phyloP scores from a whole-genome alignment of 495 filamentous ascomycete species.

The Aspergillus bridgeri region DNA sequence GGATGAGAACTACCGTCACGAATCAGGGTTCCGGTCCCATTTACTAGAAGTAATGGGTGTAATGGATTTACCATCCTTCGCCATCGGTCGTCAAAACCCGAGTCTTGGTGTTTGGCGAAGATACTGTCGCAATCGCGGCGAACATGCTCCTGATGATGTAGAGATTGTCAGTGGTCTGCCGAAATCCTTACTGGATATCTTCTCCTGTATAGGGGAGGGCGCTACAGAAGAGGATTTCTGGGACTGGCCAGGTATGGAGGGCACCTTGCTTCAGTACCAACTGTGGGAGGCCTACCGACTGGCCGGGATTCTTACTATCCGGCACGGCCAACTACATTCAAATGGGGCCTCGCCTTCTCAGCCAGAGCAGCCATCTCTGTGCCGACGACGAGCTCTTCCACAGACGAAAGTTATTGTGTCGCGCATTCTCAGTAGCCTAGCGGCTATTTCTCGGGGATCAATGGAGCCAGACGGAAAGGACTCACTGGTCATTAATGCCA shows the following conservation, averaged over 20 bases:
- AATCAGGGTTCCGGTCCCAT: constrained; percentile 24
- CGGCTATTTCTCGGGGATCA: constrained; percentile 25
- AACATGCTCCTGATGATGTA: constrained; percentile 2
- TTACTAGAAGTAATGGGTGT: constrained; percentile 38
- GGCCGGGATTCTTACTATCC: constrained; percentile 28
- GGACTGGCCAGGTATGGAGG: constrained; percentile 32
- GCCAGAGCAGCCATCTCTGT: background rate
- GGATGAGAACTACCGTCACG: background rate
- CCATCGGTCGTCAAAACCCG: constrained; percentile 28
- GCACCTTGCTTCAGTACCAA: constrained; percentile 30
- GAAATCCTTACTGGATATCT: constrained; percentile 29
- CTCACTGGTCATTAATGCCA: constrained; percentile 28
- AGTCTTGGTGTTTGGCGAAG: constrained; percentile 31
- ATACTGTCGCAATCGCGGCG: constrained; percentile 20
- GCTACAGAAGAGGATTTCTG: constrained; percentile 32
- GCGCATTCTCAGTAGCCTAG: constrained; percentile 30
- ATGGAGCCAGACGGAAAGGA: constrained; percentile 12
- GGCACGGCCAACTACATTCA: background rate
- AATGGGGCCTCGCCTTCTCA: background rate
- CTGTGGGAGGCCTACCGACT: constrained; percentile 36
- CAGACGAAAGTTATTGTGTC: constrained; percentile 20
- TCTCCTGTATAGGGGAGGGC: constrained; percentile 23
- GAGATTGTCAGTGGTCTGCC: constrained; percentile 37
- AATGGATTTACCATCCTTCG: constrained; percentile 33
- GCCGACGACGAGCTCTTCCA: constrained; percentile 8